These are phyloP conservation scores for Phaeosphaeria sp. DNA, from an alignment of 2,329 filamentous ascomycete species.

Conservation along the genomic window DNA sequence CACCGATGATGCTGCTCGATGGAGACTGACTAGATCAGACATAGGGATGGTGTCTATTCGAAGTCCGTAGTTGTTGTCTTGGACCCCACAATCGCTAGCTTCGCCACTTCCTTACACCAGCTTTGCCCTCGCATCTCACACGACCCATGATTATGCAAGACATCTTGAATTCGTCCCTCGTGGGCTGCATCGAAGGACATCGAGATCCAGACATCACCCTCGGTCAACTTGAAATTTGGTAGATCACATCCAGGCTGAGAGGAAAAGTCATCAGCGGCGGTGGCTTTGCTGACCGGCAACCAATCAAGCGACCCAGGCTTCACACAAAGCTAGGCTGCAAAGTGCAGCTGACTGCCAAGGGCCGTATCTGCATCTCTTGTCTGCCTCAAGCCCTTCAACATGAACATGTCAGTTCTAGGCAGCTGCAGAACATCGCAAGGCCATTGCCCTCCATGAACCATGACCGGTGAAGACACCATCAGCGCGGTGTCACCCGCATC, in stretches of 20 bases:
- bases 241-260: background rate
- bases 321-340: background rate
- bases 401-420: slow-evolving; percentile 3
- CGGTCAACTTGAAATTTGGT: background rate
- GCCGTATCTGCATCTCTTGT: background rate
- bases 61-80: background rate
- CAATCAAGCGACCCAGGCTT: background rate
- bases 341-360: background rate
- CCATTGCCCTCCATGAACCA: background rate
- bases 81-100: background rate
- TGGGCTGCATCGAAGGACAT: too few species aligned
- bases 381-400: background rate
- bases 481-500: slow-evolving; percentile 15
- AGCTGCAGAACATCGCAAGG: background rate
- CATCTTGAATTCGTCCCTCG: too few species aligned
- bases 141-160: background rate
- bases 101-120: background rate
- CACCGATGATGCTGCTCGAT: too few species aligned
- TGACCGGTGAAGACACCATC: slow-evolving; percentile 10
- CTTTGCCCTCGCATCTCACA: background rate
- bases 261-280: background rate
- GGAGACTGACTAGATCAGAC: too few species aligned
- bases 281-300: background rate
- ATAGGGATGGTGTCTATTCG: background rate
- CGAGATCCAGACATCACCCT: background rate